Evolutionary conservation across 306 rosid genomes (phyloP).

Genomic region (Neltuma alba): DNA sequence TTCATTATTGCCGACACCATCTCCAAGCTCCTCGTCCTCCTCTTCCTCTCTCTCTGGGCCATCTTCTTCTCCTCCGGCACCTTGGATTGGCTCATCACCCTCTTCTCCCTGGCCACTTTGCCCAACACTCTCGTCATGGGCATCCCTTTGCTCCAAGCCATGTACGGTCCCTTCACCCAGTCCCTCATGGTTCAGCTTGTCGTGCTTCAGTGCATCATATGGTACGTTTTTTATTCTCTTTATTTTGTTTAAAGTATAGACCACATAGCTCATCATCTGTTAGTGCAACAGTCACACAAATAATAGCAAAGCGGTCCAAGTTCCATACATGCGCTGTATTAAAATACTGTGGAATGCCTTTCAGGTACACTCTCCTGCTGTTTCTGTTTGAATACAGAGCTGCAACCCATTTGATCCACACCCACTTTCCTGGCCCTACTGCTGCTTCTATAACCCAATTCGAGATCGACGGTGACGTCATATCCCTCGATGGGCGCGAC

Average conservation of each 20-base stretch:
- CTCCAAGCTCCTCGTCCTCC: constrained; percentile 63
- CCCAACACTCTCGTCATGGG: constrained; percentile 96
- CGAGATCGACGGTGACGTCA: constrained; percentile 78
- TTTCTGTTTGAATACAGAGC: constrained; percentile 83
- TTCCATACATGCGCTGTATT: neutral
- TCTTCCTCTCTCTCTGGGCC: constrained; percentile 58
- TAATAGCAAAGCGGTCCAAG: neutral
- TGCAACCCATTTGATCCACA: constrained; percentile 41
- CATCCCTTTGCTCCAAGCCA: constrained; percentile 85
- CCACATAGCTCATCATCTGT: neutral
- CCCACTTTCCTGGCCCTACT: constrained; percentile 65
- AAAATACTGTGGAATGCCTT: neutral
- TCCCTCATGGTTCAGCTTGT: constrained; percentile 86
- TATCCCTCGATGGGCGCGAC: constrained; percentile 72
- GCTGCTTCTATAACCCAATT: constrained; percentile 77
- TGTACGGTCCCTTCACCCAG: constrained; percentile 81
- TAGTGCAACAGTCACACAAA: neutral
- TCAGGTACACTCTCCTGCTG: constrained; percentile 61
- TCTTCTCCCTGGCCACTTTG: constrained; percentile 75
- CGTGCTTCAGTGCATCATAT: constrained; percentile 87
- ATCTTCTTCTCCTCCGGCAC: constrained; percentile 56
- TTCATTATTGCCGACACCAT: constrained; percentile 78
- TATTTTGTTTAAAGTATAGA: neutral
- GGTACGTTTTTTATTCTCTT: constrained; percentile 41
- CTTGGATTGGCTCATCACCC: constrained; percentile 82